A percentile compares a stretch with the other conserved stretches of the same genome.
Conservation (phyloP, 1,284 basidiomycete genomes). For the Trichosporon sp. region DNA sequence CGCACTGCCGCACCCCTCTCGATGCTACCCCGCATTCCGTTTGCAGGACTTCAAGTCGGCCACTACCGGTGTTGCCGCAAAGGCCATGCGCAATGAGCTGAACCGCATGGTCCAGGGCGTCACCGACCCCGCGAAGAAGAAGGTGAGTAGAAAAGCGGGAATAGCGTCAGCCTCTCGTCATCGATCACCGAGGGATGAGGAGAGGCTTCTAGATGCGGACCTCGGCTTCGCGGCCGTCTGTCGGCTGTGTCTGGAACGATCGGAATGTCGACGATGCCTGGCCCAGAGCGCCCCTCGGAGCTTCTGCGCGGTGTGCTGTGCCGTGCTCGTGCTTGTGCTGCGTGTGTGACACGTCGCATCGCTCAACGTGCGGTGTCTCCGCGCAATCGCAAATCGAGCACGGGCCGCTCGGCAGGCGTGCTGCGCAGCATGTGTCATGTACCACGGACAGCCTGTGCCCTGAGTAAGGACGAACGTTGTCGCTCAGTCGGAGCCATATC, state of each 20-base stretch:
- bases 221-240: too few relatives aligned
- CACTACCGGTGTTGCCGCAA: conserved; percentile 93
- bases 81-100: conserved; percentile 98
- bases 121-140: conserved; percentile 70
- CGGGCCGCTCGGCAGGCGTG: not conserved
- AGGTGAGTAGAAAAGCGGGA: conserved; percentile 79
- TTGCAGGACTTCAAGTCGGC: conserved; percentile 83
- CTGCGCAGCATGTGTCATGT: not conserved
- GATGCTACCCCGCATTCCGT: not conserved
- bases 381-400: not conserved
- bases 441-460: not conserved
- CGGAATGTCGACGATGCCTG: too few relatives aligned
- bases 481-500: too few relatives aligned
- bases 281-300: too few relatives aligned
- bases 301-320: too few relatives aligned
- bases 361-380: too few relatives aligned
- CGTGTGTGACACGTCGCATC: too few relatives aligned
- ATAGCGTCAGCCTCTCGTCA: conserved; percentile 30
- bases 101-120: conserved; percentile 82
- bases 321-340: too few relatives aligned
- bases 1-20: not conserved
- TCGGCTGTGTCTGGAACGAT: too few relatives aligned
- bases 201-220: too few relatives aligned
- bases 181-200: too few relatives aligned
- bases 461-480: too few relatives aligned